A percentile compares a stretch with the other conserved stretches of the same genome.
Conservation (phyloP, 176 grass and related monocot genomes). For the Pharus latifolius region DNA sequence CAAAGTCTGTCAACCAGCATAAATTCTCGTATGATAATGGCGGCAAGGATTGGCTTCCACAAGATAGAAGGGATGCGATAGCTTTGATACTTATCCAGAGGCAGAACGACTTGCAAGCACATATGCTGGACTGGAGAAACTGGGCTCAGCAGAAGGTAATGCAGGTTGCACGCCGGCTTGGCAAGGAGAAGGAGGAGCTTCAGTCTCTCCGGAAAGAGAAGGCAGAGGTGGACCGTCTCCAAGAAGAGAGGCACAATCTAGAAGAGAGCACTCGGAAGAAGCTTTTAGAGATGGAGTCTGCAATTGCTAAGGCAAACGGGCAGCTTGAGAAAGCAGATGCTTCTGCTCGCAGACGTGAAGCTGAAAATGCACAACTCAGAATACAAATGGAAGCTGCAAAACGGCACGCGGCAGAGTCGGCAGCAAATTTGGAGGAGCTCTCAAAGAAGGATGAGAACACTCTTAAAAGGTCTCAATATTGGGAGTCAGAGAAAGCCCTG, state of each 20-base stretch:
- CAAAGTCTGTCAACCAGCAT: slow-evolving; percentile 35
- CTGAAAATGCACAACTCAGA: slow-evolving; percentile 59
- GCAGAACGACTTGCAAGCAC: slow-evolving; percentile 66
- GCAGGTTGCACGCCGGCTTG: slow-evolving; percentile 75
- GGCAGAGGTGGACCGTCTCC: slow-evolving; percentile 43
- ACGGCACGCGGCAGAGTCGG: slow-evolving; percentile 36
- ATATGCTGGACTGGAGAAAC: slow-evolving; percentile 74
- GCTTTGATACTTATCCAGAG: slow-evolving; percentile 60
- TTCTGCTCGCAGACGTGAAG: slow-evolving; percentile 50
- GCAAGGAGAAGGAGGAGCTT: slow-evolving; percentile 78
- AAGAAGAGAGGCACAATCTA: slow-evolving; percentile 67
- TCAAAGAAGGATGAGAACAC: slow-evolving; percentile 63
- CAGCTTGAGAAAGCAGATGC: slow-evolving; percentile 71
- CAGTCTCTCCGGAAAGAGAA: slow-evolving; percentile 70
- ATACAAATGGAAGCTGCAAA: slow-evolving; percentile 90
- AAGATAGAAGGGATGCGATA: slow-evolving; percentile 80
- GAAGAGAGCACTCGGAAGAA: slow-evolving; percentile 86
- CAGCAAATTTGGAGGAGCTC: slow-evolving; percentile 52
- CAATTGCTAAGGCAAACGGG: slow-evolving; percentile 52
- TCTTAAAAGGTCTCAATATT: slow-evolving; percentile 68
- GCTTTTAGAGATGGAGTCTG: slow-evolving; percentile 84
- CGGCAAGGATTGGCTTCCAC: slow-evolving; percentile 51
- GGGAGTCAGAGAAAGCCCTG: slow-evolving; percentile 61
- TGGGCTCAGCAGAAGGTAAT: slow-evolving; percentile 98
- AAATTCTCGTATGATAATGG: slow-evolving; percentile 40